Evolutionary conservation across 208 protist species (phyloP).

Genomic region (Phytomonas sp.): DNA sequence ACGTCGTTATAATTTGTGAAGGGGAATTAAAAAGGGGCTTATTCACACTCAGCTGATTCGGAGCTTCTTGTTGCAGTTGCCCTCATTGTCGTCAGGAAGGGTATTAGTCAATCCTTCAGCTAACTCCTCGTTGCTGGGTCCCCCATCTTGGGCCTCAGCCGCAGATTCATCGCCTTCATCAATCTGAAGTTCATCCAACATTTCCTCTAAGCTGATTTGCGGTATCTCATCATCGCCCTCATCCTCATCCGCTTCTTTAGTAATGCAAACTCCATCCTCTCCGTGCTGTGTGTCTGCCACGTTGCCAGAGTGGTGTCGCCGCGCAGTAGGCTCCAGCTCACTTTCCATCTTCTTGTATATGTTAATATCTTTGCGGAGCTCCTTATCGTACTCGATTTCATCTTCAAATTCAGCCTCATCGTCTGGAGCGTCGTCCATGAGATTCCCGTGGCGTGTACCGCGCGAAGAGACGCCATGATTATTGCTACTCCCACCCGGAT

Average conservation of each 20-base stretch:
- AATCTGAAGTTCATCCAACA: conserved; percentile 80
- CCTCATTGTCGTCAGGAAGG: neutral
- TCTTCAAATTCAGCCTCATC: conserved; percentile 81
- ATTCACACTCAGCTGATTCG: neutral
- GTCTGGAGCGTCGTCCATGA: conserved; percentile 17
- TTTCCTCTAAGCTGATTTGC: conserved; percentile 64
- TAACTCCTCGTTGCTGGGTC: neutral
- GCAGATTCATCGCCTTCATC: conserved; percentile 20
- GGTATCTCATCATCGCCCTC: conserved; percentile 59
- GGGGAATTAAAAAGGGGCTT: neutral
- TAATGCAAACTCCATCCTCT: neutral
- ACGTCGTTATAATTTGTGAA: neutral
- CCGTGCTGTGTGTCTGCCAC: neutral
- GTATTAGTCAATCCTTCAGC: neutral
- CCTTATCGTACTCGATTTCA: conserved; percentile 75
- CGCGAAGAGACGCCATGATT: conserved; percentile 8
- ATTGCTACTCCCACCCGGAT: conserved; percentile 17
- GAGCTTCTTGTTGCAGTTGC: neutral
- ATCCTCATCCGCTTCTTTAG: conserved; percentile 25
- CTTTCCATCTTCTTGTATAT: conserved; percentile 42
- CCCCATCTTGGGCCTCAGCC: neutral
- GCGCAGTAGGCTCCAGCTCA: neutral
- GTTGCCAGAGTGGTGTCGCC: neutral
- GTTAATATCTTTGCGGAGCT: conserved; percentile 75
- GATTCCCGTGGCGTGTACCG: conserved; percentile 11